Base-by-base conservation (phyloP, 495 filamentous ascomycete genomes). In the Chaetomium tenue region DNA sequence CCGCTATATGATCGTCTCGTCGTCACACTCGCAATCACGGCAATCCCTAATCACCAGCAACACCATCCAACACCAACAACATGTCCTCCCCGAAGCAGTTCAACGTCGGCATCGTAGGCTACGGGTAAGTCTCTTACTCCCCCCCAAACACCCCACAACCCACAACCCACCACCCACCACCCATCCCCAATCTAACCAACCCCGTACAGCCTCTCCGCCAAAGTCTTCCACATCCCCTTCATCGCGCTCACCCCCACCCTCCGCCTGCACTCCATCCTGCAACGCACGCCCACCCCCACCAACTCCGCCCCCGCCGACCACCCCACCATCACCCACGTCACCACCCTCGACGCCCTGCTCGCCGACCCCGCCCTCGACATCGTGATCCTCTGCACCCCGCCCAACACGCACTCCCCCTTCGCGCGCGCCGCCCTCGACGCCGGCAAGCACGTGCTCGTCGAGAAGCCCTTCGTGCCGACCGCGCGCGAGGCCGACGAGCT, bases 141-240 rank as follows among this genome's bases (percentile, higher is more conserved):
- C 20, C 20, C 20, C 5, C 4, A 25, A 44, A 58, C 30, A 2
- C 33, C n/a, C 22, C 3, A 23, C n/a, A n/a, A n/a, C n/a, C n/a
- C n/a, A n/a, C n/a, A n/a, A n/a, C n/a, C n/a, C n/a, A n/a, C n/a
- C n/a, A n/a, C n/a, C n/a, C n/a, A n/a, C n/a, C n/a, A n/a, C n/a
- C n/a, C n/a, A n/a, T n/a, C n/a, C n/a, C n/a, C n/a, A n/a, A n/a
- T n/a, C n/a, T n/a, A 18, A 1, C 42, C 22, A 22, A 66, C 54
- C 65, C 66, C 65, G 66, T 3, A 56, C 68, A 84, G 91, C 71
- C 79, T 93, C 77, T 93, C 91, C 50, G 91, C 92, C 68, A 93
- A 93, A 70, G 77, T 88, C 76, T 95, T 95, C 79, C 92, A 96
- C 77, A 93, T 96, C 75, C 92, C 92, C 63, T 89, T 94, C 76